These are phyloP conservation scores for Phytophthora ohioensis DNA, from an alignment of 352 stramenopile species.

Conservation along the genomic window DNA sequence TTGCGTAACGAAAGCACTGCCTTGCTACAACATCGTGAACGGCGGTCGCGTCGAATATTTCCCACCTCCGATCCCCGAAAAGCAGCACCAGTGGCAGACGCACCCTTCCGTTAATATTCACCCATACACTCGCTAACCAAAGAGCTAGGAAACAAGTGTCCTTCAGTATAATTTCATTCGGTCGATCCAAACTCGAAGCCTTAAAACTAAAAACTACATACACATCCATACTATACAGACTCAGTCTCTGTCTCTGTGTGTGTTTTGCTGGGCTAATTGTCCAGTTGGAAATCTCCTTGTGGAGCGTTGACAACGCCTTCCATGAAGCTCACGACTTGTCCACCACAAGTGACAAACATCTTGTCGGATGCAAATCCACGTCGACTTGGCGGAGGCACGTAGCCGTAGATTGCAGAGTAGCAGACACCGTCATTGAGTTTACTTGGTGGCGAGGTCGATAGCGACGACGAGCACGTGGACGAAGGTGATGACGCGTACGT, in stretches of 20 bases:
- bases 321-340: conserved; percentile 86
- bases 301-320: conserved; percentile 84
- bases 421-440: conserved; percentile 27
- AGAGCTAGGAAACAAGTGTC: background rate
- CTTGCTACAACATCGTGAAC: conserved; percentile 73
- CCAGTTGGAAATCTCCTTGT: conserved; percentile 56
- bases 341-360: conserved; percentile 85
- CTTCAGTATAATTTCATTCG: conserved; percentile 31
- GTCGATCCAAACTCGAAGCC: conserved; percentile 1
- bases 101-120: conserved; percentile 77
- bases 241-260: background rate
- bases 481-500: conserved; percentile 37
- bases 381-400: conserved; percentile 25
- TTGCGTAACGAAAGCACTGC: conserved; percentile 74
- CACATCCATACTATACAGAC: conserved; percentile 42
- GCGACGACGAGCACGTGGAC: conserved; percentile 46
- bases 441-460: conserved; percentile 37
- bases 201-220: conserved; percentile 17
- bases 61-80: conserved; percentile 72
- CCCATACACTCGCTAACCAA: conserved; percentile 60
- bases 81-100: conserved; percentile 65
- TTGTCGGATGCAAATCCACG: conserved; percentile 52
- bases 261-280: conserved; percentile 28
- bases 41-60: conserved; percentile 62
- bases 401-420: conserved; percentile 31